Percentiles rank a stretch among this genome's conserved stretches.
These are phyloP conservation scores for Podila verticillata DNA, from an alignment of 192 early-diverging fungal genomes.

Conservation along the genomic window DNA sequence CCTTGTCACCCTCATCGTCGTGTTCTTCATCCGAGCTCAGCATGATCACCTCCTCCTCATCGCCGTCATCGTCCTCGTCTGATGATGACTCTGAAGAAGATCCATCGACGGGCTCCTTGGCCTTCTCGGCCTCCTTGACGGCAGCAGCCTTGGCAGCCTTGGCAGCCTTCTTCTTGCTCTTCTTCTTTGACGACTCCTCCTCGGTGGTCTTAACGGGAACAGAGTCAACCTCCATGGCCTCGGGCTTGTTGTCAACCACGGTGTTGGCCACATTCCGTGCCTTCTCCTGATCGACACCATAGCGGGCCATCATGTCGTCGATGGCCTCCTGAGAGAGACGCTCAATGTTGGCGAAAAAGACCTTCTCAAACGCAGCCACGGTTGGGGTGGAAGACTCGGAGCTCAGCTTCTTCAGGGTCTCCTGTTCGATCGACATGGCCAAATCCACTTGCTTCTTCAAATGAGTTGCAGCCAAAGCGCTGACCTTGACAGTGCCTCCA, in stretches of 20 bases:
- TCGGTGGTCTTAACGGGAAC: conserved; percentile 8
- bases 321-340: background rate
- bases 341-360: conserved; percentile 48
- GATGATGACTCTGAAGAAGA: conserved; percentile 45
- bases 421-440: conserved; percentile 34
- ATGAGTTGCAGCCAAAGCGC: conserved; percentile 5
- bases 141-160: conserved; percentile 6
- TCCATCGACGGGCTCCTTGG: conserved; percentile 11
- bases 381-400: conserved; percentile 22
- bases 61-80: conserved; percentile 39
- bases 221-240: background rate
- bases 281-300: background rate
- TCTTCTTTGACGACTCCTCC: conserved; percentile 8
- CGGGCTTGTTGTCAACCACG: background rate
- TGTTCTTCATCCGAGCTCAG: conserved; percentile 33
- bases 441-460: conserved; percentile 26
- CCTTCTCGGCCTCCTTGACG: background rate
- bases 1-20: conserved; percentile 13
- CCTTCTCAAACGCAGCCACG: conserved; percentile 32
- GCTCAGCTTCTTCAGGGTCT: conserved; percentile 18
- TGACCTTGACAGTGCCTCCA: conserved; percentile 14
- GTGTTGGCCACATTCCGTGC: background rate
- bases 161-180: conserved; percentile 8
- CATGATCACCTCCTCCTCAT: conserved; percentile 21
- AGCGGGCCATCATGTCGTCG: background rate